Conservation (phyloP, 441 rosid genomes). For the Dalechampia spathulata region DNA sequence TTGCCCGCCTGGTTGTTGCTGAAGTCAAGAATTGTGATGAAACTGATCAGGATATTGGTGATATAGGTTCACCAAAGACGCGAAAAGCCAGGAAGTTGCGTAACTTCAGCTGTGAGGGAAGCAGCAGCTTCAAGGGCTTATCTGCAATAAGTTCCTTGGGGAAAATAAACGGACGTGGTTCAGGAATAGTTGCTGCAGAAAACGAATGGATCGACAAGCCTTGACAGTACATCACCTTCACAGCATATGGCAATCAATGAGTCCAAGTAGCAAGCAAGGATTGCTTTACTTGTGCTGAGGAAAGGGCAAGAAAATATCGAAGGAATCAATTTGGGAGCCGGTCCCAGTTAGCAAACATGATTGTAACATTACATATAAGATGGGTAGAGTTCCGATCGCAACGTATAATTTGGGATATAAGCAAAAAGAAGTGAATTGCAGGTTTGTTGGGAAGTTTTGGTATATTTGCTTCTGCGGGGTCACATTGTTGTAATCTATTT, state of each 20-base stretch:
- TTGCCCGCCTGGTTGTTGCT: constrained; percentile 54
- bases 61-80: constrained; percentile 51
- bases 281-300: constrained; percentile 7
- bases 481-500: constrained; percentile 23
- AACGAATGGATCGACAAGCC: constrained; percentile 60
- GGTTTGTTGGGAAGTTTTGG: constrained; percentile 52
- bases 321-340: constrained; percentile 12
- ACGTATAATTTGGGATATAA: constrained; percentile 49
- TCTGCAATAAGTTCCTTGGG: constrained; percentile 58
- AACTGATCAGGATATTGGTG: constrained; percentile 42
- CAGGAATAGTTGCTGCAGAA: constrained; percentile 72
- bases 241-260: constrained; percentile 24
- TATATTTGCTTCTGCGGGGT: constrained; percentile 27
- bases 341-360: constrained; percentile 21
- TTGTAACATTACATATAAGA: constrained; percentile 15
- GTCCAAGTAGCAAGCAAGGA: constrained; percentile 16
- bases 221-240: not conserved
- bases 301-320: not conserved
- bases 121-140: constrained; percentile 91
- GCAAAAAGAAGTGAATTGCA: constrained; percentile 32
- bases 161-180: constrained; percentile 74
- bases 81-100: constrained; percentile 59
- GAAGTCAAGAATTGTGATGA: constrained; percentile 39
- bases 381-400: constrained; percentile 21
- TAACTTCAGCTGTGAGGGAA: constrained; percentile 76